Conservation (phyloP, 805 yeast genomes). For the Brettanomyces custersianus region DNA sequence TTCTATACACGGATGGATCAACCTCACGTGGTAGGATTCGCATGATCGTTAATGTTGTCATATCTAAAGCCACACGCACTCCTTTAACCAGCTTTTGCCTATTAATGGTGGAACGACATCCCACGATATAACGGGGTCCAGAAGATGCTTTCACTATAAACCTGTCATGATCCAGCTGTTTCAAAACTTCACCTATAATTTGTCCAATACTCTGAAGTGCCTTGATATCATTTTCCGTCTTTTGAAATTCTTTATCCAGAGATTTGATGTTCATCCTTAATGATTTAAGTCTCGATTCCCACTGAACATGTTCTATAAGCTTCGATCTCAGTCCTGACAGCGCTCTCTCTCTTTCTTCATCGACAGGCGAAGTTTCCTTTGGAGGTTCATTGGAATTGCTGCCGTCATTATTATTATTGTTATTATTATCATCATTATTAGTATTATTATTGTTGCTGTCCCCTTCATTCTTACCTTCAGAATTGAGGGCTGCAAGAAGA, state of each 20-base stretch:
- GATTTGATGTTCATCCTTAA: constrained; percentile 76
- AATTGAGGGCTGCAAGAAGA: constrained; percentile 58
- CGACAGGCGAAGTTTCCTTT: constrained; percentile 9
- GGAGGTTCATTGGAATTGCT: constrained; percentile 3
- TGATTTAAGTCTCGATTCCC: constrained; percentile 86
- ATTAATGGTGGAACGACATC: constrained; percentile 89
- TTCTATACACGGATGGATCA: constrained; percentile 94
- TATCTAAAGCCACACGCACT: constrained; percentile 91
- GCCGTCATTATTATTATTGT: constrained; percentile 7
- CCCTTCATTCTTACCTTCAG: constrained; percentile 17
- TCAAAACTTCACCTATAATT: constrained; percentile 92
- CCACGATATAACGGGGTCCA: constrained; percentile 96
- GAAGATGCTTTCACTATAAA: constrained; percentile 93
- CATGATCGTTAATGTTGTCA: constrained; percentile 97
- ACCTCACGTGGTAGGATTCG: constrained; percentile 95
- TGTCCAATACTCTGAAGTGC: constrained; percentile 97
- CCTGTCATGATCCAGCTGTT: constrained; percentile 89
- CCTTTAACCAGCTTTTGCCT: constrained; percentile 82
- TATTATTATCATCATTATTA: constrained; percentile 6
- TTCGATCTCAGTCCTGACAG: constrained; percentile 72
- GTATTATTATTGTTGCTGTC: constrained; percentile 3
- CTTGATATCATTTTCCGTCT: constrained; percentile 94
- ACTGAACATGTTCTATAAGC: constrained; percentile 84
- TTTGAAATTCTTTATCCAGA: constrained; percentile 73
- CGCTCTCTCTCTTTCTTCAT: constrained; percentile 54